Conservation (phyloP, 1,284 basidiomycete species). For the Cutaneotrichosporon sp. region DNA sequence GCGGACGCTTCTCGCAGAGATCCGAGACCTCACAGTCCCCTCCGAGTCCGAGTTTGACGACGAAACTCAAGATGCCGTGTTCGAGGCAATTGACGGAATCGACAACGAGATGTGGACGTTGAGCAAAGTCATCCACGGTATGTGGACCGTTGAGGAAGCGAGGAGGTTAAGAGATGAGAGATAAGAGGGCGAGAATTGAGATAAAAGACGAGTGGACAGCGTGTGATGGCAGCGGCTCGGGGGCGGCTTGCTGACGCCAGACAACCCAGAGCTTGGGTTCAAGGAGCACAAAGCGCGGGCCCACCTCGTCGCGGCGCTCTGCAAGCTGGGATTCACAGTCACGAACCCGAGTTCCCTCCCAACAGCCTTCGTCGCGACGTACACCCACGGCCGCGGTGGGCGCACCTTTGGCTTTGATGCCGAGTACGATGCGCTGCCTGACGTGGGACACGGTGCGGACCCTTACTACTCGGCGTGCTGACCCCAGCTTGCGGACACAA, state of each 20-base stretch:
- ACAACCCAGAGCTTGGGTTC: slow-evolving; percentile 31
- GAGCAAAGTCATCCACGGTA: slow-evolving; percentile 62
- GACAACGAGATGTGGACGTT: slow-evolving; percentile 56
- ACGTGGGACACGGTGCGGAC: slow-evolving; percentile 29
- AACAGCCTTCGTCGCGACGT: slow-evolving; percentile 31
- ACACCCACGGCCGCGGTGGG: slow-evolving; percentile 28
- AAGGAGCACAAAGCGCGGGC: slow-evolving; percentile 30
- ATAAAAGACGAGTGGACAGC: no score
- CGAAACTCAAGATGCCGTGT: slow-evolving; percentile 27
- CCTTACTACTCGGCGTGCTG: not conserved
- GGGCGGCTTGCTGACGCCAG: slow-evolving; percentile 19
- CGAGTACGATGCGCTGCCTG: slow-evolving; percentile 29
- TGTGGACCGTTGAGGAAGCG: not conserved
- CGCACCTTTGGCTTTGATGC: slow-evolving; percentile 33
- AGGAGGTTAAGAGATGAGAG: no score
- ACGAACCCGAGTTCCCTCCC: slow-evolving; percentile 24
- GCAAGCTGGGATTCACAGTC: slow-evolving; percentile 25
- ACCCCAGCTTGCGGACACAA: slow-evolving; percentile 60
- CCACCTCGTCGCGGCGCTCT: slow-evolving; percentile 19
- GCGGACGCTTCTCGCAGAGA: no score
- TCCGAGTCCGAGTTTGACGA: slow-evolving; percentile 20
- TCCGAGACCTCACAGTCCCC: no score
- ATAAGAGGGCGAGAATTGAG: no score
- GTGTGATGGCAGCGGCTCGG: no score
- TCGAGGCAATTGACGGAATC: slow-evolving; percentile 54